Percentiles rank a stretch among this genome's conserved stretches.
Evolutionary conservation across 306 rosid genomes (phyloP).

Genomic region (Alnus rubra): DNA sequence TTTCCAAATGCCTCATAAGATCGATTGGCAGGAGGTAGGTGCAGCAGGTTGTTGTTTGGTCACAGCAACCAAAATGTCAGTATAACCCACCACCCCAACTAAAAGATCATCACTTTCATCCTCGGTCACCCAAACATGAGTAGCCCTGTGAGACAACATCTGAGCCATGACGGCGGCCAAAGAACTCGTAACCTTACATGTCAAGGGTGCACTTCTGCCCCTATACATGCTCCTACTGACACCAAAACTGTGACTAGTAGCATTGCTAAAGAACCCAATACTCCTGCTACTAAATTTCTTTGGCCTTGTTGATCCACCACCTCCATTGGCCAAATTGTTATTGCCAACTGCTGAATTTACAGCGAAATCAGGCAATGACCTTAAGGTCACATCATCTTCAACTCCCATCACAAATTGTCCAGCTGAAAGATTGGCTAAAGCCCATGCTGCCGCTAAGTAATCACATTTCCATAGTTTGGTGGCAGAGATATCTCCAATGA

Average conservation of each 20-base stretch:
- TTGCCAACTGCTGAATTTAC: constrained; percentile 38
- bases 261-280: constrained; percentile 63
- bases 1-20: constrained; percentile 46
- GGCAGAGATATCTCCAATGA: constrained; percentile 92
- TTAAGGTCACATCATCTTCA: constrained; percentile 69
- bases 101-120: constrained; percentile 70
- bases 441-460: constrained; percentile 90
- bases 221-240: constrained; percentile 80
- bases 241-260: constrained; percentile 55
- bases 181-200: constrained; percentile 85
- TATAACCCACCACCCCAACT: constrained; percentile 87
- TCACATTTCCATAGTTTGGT: constrained; percentile 94
- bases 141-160: constrained; percentile 93
- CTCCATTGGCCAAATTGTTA: constrained; percentile 31
- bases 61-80: constrained; percentile 81
- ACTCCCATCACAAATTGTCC: constrained; percentile 99
- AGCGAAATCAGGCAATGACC: constrained; percentile 41
- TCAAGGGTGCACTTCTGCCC: constrained; percentile 91
- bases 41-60: constrained; percentile 57
- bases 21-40: constrained; percentile 40
- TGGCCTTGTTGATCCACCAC: constrained; percentile 44
- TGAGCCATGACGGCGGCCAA: constrained; percentile 99
- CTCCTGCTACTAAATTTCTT: constrained; percentile 84
- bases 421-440: constrained; percentile 79
- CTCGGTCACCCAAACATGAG: constrained; percentile 91